These are phyloP conservation scores for Ceratobasidium theobromae DNA, from an alignment of 1,284 basidiomycete species.

Conservation along the genomic window DNA sequence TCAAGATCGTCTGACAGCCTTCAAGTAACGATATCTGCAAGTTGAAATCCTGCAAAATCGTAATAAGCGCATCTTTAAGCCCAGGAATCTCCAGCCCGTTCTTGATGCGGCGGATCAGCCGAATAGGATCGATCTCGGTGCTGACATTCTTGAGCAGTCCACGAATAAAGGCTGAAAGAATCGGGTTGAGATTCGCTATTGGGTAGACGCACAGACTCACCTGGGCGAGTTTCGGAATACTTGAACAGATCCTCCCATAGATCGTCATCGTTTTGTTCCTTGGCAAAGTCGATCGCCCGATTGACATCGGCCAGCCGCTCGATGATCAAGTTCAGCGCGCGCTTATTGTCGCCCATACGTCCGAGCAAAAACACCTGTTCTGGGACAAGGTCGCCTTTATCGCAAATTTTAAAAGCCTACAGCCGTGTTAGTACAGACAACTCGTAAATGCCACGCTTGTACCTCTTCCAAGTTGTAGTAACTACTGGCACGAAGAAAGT, in stretches of 20 bases:
- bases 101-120: constrained; percentile 90
- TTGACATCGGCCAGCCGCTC: constrained; percentile 92
- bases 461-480: constrained; percentile 90
- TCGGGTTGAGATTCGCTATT: background rate
- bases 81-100: constrained; percentile 96
- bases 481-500: constrained; percentile 88
- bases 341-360: constrained; percentile 95
- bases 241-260: constrained; percentile 95
- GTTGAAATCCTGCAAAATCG: constrained; percentile 95
- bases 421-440: constrained; percentile 1
- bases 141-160: constrained; percentile 95
- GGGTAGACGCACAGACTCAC: constrained; percentile 48
- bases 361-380: constrained; percentile 99
- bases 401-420: constrained; percentile 87
- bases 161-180: constrained; percentile 79
- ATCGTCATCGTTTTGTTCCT: constrained; percentile 95
- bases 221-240: constrained; percentile 91
- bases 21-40: constrained; percentile 84
- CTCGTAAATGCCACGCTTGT: constrained; percentile 33
- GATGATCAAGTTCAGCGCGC: constrained; percentile 92
- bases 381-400: constrained; percentile 80
- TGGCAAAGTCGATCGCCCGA: constrained; percentile 95
- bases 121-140: constrained; percentile 92
- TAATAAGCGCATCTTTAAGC: constrained; percentile 90
- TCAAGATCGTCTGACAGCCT: constrained; percentile 84